Percentiles rank a stretch among this genome's conserved stretches.
phyloP scores from a whole-genome alignment of 2,329 filamentous ascomycete species.

The Amesomyces nigricolor region DNA sequence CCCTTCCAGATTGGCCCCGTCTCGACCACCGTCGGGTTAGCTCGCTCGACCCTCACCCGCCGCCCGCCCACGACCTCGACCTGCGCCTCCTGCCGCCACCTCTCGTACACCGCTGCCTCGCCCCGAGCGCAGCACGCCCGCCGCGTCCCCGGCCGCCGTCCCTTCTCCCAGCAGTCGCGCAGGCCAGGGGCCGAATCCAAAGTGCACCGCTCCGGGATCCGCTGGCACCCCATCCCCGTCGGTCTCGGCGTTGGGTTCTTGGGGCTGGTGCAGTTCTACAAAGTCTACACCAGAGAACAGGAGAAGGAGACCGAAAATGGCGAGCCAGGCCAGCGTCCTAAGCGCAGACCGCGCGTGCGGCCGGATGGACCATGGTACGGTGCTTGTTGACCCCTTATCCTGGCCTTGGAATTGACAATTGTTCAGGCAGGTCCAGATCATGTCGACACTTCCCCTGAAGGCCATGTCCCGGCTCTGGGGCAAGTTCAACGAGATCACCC shows the following conservation, averaged over 20 bases:
- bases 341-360: slow-evolving; percentile 57
- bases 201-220: slow-evolving; percentile 53
- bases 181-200: slow-evolving; percentile 48
- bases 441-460: slow-evolving; percentile 89
- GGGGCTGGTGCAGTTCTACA: slow-evolving; percentile 78
- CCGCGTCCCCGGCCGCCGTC: slow-evolving; percentile 28
- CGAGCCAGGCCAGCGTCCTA: slow-evolving; percentile 40
- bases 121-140: slow-evolving; percentile 19
- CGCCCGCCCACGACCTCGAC: slow-evolving; percentile 2
- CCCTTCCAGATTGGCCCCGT: slow-evolving; percentile 21
- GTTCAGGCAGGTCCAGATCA: slow-evolving; percentile 76
- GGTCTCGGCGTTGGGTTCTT: slow-evolving; percentile 80
- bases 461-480: slow-evolving; percentile 87
- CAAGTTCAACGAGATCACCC: slow-evolving; percentile 79
- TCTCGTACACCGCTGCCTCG: slow-evolving; percentile 7
- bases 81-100: slow-evolving; percentile 14
- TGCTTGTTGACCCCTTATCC: background rate
- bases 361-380: slow-evolving; percentile 76
- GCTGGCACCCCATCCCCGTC: slow-evolving; percentile 89
- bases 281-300: slow-evolving; percentile 54
- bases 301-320: slow-evolving; percentile 42
- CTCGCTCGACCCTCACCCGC: slow-evolving; percentile 18
- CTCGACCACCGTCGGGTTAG: slow-evolving; percentile 21
- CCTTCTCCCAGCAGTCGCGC: slow-evolving; percentile 40
- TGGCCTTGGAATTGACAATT: slow-evolving; percentile 12